A percentile compares a stretch with the other conserved stretches of the same genome.
These are phyloP conservation scores for Aspergillus felis DNA, from an alignment of 2,329 filamentous ascomycete genomes.

Conservation along the genomic window DNA sequence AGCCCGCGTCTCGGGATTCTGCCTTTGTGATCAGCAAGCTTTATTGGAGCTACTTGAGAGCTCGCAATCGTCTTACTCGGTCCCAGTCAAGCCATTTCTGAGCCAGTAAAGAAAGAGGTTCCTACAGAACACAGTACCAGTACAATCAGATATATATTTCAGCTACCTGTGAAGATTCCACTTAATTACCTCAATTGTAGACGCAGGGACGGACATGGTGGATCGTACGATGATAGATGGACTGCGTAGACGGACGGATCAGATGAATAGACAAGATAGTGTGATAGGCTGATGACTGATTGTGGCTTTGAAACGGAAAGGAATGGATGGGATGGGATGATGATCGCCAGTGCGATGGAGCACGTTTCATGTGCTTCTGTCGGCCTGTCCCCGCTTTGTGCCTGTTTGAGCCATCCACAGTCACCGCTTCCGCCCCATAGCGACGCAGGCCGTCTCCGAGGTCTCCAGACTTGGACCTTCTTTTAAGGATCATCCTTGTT, in stretches of 20 bases:
- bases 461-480: background rate
- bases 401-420: constrained; percentile 1
- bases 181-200: constrained; percentile 10
- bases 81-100: constrained; percentile 58
- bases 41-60: background rate
- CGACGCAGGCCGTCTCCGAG: background rate
- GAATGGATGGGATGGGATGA: constrained; percentile 9
- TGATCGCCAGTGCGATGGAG: constrained; percentile 2
- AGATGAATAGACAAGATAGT: background rate
- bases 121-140: constrained; percentile 17
- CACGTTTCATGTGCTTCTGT: constrained; percentile 4
- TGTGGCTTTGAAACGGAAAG: background rate
- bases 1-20: constrained; percentile 50
- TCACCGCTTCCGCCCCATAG: background rate
- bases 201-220: constrained; percentile 18
- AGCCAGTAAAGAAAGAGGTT: constrained; percentile 40
- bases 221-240: constrained; percentile 19
- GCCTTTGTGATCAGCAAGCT: constrained; percentile 9
- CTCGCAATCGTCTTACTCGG: constrained; percentile 31
- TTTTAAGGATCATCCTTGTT: background rate
- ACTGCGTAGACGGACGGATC: background rate
- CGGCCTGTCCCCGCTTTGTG: constrained; percentile 5
- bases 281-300: background rate
- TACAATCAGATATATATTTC: background rate
- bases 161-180: background rate